Base-by-base conservation (phyloP, 129 eudicot genomes). In the Artemisia argyi region DNA sequence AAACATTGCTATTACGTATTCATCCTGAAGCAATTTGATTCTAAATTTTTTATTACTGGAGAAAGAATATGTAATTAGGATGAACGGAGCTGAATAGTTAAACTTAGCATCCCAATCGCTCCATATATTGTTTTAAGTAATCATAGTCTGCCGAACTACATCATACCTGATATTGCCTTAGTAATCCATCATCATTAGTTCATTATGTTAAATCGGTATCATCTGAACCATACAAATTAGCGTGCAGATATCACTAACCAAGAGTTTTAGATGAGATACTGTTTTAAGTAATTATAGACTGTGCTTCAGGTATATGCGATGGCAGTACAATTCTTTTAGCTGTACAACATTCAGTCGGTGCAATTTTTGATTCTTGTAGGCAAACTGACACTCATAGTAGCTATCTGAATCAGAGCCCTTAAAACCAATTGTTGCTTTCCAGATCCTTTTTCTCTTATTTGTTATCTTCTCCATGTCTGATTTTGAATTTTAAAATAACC, bases 271-370 rank as follows among this genome's bases (percentile, higher is more conserved):
- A 58, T 10, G 60, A 22, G 58, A 39, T 39, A 39, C 46, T 39
- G 14, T 72, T 58, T 24, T 14, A 72, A 46, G n/a, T 7, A 24
- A 30, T 39, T 44, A 16, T 48, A 28, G 32, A 32, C 57, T 12
- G 52, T 15, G 14, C 54, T 70, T 70, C 15, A 54, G 74, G 78
- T 74, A 35, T 64, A 42, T 42, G 19, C 26, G 26, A 71, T 56
- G 56, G 24, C 42, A 22, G 26, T 59, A 59, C 68, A 58, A 58
- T 44, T 46, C 58, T 72, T 59, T 49, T 42, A 39, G 47, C 15
- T 42, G 7, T 72, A 59, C 55, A 3, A 50, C 61, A 62, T 49
- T 61, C 78, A 62, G 52, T 16, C 60, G 13, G 49, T 11, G 22
- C 59, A 18, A 53, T 19, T 73, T 51, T 61, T 65, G 19, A 53